Percentiles rank a stretch among this genome's conserved stretches.
Conservation (phyloP, 1,139 yeast genomes). For the Eremothecium sinecaudum region DNA sequence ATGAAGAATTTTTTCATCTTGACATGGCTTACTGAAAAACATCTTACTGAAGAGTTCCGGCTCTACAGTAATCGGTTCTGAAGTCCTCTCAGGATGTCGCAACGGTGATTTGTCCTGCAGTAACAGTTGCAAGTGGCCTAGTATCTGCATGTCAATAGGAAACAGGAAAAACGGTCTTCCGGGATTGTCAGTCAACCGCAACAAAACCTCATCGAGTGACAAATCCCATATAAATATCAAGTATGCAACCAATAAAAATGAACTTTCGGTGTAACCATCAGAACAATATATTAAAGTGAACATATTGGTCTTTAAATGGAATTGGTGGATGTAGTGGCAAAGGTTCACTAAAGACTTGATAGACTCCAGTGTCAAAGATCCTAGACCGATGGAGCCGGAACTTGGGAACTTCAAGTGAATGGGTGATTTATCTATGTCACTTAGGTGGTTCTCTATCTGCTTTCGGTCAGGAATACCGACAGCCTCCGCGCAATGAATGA, state of each 20-base stretch:
- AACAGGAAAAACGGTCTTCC: conserved; percentile 81
- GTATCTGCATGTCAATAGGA: conserved; percentile 58
- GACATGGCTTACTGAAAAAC: conserved; percentile 25
- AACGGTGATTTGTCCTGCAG: conserved; percentile 32
- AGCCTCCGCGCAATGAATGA: conserved; percentile 43
- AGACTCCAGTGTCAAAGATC: conserved; percentile 42
- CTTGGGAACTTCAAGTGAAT: conserved; percentile 64
- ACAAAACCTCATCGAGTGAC: conserved; percentile 39
- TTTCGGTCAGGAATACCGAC: conserved; percentile 45
- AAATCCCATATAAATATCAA: conserved; percentile 57
- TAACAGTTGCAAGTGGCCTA: conserved; percentile 54
- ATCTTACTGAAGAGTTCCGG: conserved; percentile 30
- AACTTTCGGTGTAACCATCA: conserved; percentile 90
- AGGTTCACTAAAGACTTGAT: conserved; percentile 51
- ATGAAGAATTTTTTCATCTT: conserved; percentile 22
- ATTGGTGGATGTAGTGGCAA: conserved; percentile 35
- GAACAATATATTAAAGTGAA: conserved; percentile 55
- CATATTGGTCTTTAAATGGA: conserved; percentile 10
- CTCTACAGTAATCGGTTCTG: conserved; percentile 20
- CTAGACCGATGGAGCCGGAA: conserved; percentile 69
- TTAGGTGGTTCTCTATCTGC: conserved; percentile 29
- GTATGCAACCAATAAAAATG: conserved; percentile 61
- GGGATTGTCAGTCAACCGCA: conserved; percentile 50
- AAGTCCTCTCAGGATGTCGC: conserved; percentile 10
- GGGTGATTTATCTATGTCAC: conserved; percentile 17